A percentile compares a stretch with the other conserved stretches of the same genome.
Evolutionary conservation across 2,329 filamentous ascomycete genomes (phyloP).

Genomic region (Claviceps purpurea): DNA sequence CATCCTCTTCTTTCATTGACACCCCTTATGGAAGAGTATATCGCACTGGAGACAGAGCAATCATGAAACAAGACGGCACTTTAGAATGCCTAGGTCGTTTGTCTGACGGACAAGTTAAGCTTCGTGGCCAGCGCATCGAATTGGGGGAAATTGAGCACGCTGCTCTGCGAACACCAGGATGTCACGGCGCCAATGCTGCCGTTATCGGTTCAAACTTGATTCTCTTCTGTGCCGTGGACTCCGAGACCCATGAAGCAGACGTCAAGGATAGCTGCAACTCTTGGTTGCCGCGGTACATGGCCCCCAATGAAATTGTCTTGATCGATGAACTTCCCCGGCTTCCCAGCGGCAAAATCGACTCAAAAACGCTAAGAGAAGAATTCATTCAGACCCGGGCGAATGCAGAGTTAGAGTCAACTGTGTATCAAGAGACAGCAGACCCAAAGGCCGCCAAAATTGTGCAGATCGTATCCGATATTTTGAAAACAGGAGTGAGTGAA

Average conservation of each 20-base stretch:
- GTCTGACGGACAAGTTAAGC: constrained; percentile 68
- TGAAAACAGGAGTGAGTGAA: constrained; percentile 24
- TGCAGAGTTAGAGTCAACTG: not conserved
- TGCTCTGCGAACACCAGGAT: constrained; percentile 44
- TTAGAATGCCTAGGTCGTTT: constrained; percentile 80
- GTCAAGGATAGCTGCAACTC: constrained; percentile 48
- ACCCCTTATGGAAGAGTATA: constrained; percentile 60
- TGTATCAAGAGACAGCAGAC: constrained; percentile 7
- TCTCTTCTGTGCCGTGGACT: constrained; percentile 53
- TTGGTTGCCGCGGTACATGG: constrained; percentile 76
- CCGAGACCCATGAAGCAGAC: constrained; percentile 17
- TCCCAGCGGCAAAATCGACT: constrained; percentile 74
- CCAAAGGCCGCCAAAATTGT: constrained; percentile 21
- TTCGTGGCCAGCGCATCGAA: constrained; percentile 72
- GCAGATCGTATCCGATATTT: constrained; percentile 24
- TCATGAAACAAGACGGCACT: constrained; percentile 49
- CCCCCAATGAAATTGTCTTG: constrained; percentile 59
- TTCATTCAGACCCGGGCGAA: constrained; percentile 20
- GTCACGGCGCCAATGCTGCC: constrained; percentile 52
- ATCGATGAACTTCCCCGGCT: constrained; percentile 56
- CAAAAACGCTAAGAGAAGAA: constrained; percentile 44
- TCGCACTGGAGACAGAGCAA: constrained; percentile 73
- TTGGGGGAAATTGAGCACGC: constrained; percentile 67
- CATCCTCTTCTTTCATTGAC: constrained; percentile 54
- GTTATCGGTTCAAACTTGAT: constrained; percentile 59